Conservation (phyloP, 2,329 filamentous ascomycete species). For the Akanthomyces muscarius region DNA sequence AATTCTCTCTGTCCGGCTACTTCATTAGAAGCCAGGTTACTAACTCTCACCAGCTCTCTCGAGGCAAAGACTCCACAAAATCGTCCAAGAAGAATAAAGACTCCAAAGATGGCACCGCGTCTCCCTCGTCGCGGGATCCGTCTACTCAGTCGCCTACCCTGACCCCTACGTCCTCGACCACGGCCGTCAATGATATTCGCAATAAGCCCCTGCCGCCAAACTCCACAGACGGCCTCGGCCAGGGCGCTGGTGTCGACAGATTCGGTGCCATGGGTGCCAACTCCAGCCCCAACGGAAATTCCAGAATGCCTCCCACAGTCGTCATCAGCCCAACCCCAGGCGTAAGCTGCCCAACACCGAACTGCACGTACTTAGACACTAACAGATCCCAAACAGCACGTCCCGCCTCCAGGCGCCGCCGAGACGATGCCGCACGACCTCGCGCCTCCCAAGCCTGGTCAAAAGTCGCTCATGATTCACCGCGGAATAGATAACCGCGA, state of each 20-base stretch:
- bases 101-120: slow-evolving; percentile 71
- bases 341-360: slow-evolving; percentile 47
- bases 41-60: slow-evolving; percentile 66
- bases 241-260: slow-evolving; percentile 37
- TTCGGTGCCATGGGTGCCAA: slow-evolving; percentile 36
- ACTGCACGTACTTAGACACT: not conserved
- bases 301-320: slow-evolving; percentile 72
- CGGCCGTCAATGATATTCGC: slow-evolving; percentile 77
- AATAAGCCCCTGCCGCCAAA: slow-evolving; percentile 71
- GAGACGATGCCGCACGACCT: slow-evolving; percentile 99
- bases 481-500: slow-evolving; percentile 87
- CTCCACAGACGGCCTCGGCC: slow-evolving; percentile 37
- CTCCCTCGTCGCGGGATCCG: slow-evolving; percentile 60
- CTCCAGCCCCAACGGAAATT: slow-evolving; percentile 35
- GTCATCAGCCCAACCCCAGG: slow-evolving; percentile 93
- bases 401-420: slow-evolving; percentile 85
- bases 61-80: slow-evolving; percentile 83
- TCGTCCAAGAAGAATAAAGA: slow-evolving; percentile 74
- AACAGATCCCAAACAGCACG: slow-evolving; percentile 57
- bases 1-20: not conserved
- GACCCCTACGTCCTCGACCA: slow-evolving; percentile 86
- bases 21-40: slow-evolving; percentile 12
- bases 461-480: slow-evolving; percentile 85
- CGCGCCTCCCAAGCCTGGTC: slow-evolving; percentile 84
- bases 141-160: slow-evolving; percentile 57